These are phyloP conservation scores for Aspergillus terreus DNA, from an alignment of 2,329 filamentous ascomycete species.

Conservation along the genomic window DNA sequence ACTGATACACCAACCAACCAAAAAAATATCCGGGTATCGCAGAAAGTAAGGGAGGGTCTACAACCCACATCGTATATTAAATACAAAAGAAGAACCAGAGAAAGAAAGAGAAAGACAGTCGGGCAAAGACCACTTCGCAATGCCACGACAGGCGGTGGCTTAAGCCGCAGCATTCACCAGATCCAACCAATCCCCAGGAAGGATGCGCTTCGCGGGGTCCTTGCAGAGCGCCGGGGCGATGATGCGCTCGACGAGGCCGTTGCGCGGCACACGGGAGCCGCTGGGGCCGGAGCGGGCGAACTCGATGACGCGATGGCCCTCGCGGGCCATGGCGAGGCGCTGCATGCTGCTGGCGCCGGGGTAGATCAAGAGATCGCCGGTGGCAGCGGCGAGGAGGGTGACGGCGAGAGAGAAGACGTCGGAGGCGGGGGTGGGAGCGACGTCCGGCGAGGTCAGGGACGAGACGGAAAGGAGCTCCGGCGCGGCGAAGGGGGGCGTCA, in stretches of 20 bases:
- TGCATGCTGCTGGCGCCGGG: constrained; percentile 37
- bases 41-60: neutral
- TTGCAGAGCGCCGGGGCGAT: constrained; percentile 38
- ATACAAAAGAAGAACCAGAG: neutral
- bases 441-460: constrained; percentile 32
- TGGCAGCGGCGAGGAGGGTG: constrained; percentile 43
- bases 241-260: constrained; percentile 38
- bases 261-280: constrained; percentile 38
- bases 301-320: constrained; percentile 42
- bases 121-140: no score
- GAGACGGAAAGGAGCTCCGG: constrained; percentile 40
- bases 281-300: constrained; percentile 35
- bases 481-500: constrained; percentile 45
- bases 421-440: constrained; percentile 35
- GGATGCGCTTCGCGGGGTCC: constrained; percentile 31
- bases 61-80: neutral
- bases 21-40: neutral
- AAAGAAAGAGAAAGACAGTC: neutral
- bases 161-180: constrained; percentile 12
- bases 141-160: no score
- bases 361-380: constrained; percentile 44
- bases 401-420: constrained; percentile 47
- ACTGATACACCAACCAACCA: neutral
- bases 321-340: constrained; percentile 41
- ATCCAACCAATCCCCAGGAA: constrained; percentile 29